A percentile compares a stretch with the other conserved stretches of the same genome.
Conservation (phyloP, 129 eudicot genomes). For the Pulicaria dysenterica region DNA sequence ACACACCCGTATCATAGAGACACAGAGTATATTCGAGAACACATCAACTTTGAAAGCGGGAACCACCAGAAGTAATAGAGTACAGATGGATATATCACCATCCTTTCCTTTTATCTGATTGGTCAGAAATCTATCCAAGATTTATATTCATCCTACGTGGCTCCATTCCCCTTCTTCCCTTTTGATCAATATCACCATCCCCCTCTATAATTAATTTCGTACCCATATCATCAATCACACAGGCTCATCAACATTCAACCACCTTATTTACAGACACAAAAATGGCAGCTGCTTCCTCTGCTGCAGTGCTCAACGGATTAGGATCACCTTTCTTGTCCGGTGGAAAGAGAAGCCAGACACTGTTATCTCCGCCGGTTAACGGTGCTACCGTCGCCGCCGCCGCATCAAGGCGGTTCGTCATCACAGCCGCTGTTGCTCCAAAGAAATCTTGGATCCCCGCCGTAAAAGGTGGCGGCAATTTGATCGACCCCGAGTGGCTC, state of each 20-base stretch:
- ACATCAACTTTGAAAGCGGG: constrained; percentile 2
- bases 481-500: constrained; percentile 94
- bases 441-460: constrained; percentile 98
- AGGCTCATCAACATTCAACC: constrained; percentile 2
- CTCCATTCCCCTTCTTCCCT: constrained; percentile 32
- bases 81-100: constrained; percentile 39
- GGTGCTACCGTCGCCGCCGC: constrained; percentile 36
- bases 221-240: constrained; percentile 1
- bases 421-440: constrained; percentile 63
- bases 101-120: constrained; percentile 48
- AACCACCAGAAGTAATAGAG: constrained; percentile 16
- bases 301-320: constrained; percentile 77
- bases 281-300: constrained; percentile 58
- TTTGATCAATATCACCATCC: constrained; percentile 47
- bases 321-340: constrained; percentile 81
- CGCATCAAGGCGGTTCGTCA: constrained; percentile 47
- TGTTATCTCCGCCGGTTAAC: constrained; percentile 45
- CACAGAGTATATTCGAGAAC: constrained; percentile 30
- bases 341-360: constrained; percentile 53
- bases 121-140: constrained; percentile 79
- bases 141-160: constrained; percentile 58
- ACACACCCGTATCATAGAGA: too few species aligned
- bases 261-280: constrained; percentile 1
- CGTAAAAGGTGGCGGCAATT: constrained; percentile 82
- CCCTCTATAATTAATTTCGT: constrained; percentile 15